phyloP scores from a whole-genome alignment of 2,329 filamentous ascomycete genomes.

The Bipolaris bicolor region DNA sequence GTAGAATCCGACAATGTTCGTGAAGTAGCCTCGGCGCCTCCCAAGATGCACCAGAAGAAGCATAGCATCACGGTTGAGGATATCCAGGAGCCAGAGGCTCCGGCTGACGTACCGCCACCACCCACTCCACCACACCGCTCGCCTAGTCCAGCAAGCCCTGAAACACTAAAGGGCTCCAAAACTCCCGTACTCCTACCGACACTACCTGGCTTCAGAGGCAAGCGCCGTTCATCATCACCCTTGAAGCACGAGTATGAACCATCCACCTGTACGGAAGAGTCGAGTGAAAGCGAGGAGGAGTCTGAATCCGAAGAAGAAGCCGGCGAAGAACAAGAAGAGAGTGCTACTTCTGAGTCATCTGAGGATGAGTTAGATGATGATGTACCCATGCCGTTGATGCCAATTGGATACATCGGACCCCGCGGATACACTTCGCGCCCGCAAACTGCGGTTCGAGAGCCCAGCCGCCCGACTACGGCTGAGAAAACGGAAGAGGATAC shows the following conservation, averaged over 20 bases:
- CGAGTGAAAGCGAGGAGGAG: constrained; percentile 63
- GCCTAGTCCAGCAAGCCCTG: constrained; percentile 58
- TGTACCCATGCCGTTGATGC: constrained; percentile 48
- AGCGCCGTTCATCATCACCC: constrained; percentile 84
- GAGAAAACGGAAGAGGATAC: constrained; percentile 31
- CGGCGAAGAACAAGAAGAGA: constrained; percentile 57
- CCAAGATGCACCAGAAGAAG: constrained; percentile 37
- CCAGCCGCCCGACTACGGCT: constrained; percentile 14
- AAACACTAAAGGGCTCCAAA: constrained; percentile 52
- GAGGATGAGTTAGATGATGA: constrained; percentile 64
- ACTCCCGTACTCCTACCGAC: constrained; percentile 58
- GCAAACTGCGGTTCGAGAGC: constrained; percentile 17
- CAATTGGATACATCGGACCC: constrained; percentile 30
- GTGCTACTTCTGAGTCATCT: constrained; percentile 57
- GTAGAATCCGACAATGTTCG: constrained; percentile 15
- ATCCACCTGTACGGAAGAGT: constrained; percentile 71
- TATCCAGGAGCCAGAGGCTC: constrained; percentile 15
- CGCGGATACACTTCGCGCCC: constrained; percentile 25
- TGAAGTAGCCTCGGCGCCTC: constrained; percentile 37
- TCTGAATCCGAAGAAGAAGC: constrained; percentile 51
- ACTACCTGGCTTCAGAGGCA: constrained; percentile 51
- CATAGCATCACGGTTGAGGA: constrained; percentile 23
- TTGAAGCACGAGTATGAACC: constrained; percentile 97
- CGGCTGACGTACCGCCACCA: constrained; percentile 45
- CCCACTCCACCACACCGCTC: constrained; percentile 58